Percentiles rank a stretch among this genome's conserved stretches.
phyloP scores from a whole-genome alignment of 1,139 yeast species.

The Pichia sp. region DNA sequence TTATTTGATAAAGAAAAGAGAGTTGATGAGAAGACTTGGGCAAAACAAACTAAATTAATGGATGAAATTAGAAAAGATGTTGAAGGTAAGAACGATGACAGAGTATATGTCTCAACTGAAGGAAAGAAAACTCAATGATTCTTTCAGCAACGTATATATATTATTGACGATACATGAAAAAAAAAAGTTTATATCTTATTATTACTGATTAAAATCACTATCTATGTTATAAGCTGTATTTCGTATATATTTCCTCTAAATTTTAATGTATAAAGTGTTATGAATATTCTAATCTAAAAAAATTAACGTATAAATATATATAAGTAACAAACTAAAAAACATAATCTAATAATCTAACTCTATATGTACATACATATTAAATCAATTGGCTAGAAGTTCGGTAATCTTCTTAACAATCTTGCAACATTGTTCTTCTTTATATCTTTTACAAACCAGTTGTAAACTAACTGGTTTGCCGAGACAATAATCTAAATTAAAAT shows the following conservation, averaged over 20 bases:
- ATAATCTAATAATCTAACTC: background rate
- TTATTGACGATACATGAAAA: too few species aligned
- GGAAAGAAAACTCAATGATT: conserved; percentile 13
- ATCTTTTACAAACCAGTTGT: conserved; percentile 41
- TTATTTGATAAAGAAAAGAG: conserved; percentile 63
- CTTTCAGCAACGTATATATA: too few species aligned
- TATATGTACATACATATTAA: background rate
- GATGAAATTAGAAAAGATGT: conserved; percentile 73
- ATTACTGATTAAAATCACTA: too few species aligned
- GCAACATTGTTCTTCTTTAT: conserved; percentile 39
- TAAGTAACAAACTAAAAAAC: background rate
- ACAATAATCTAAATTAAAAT: conserved; percentile 36
- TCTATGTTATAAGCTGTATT: too few species aligned
- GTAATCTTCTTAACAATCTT: conserved; percentile 9
- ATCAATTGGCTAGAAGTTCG: background rate
- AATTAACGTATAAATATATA: too few species aligned
- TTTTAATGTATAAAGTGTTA: too few species aligned
- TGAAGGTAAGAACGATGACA: conserved; percentile 65
- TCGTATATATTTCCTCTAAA: too few species aligned
- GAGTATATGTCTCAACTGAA: conserved; percentile 45
- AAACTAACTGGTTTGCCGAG: conserved; percentile 44
- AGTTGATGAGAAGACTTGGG: conserved; percentile 60
- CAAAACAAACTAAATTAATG: conserved; percentile 65
- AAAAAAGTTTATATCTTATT: background rate
- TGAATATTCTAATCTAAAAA: too few species aligned